A percentile compares a stretch with the other conserved stretches of the same genome.
These are phyloP conservation scores for Mycena polygramma DNA, from an alignment of 768 basidiomycete species.

Conservation along the genomic window DNA sequence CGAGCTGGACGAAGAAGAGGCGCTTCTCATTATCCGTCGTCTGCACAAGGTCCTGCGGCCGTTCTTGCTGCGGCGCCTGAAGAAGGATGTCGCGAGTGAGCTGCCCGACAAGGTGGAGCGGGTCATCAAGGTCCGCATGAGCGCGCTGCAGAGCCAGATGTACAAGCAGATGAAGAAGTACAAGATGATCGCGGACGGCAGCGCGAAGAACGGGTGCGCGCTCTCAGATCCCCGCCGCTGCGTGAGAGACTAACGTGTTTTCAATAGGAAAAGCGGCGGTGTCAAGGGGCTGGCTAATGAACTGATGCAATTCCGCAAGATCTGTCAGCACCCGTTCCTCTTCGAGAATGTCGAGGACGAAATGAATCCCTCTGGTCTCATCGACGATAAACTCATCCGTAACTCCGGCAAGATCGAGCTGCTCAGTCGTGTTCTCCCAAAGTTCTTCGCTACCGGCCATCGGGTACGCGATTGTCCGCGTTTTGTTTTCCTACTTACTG, in stretches of 20 bases:
- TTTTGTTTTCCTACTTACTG: slow-evolving; percentile 5
- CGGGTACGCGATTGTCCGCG: slow-evolving; percentile 64
- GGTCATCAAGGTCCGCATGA: slow-evolving; percentile 97
- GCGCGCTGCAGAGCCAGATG: slow-evolving; percentile 88
- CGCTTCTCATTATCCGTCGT: slow-evolving; percentile 95
- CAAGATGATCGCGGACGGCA: slow-evolving; percentile 94
- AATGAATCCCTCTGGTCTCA: slow-evolving; percentile 83
- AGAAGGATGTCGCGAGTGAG: slow-evolving; percentile 97
- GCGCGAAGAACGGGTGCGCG: slow-evolving; percentile 80
- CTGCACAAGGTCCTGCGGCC: slow-evolving; percentile 95
- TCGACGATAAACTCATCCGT: slow-evolving; percentile 89
- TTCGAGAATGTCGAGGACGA: slow-evolving; percentile 96
- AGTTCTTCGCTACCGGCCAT: slow-evolving; percentile 93
- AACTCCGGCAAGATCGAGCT: slow-evolving; percentile 95
- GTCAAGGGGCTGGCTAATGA: slow-evolving; percentile 94
- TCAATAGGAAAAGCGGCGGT: slow-evolving; percentile 79
- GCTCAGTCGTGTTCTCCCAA: slow-evolving; percentile 91
- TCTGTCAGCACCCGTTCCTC: slow-evolving; percentile 97
- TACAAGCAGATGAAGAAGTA: slow-evolving; percentile 99
- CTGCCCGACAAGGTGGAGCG: slow-evolving; percentile 98
- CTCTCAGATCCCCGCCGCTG: not conserved
- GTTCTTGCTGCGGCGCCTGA: slow-evolving; percentile 91
- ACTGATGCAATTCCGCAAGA: slow-evolving; percentile 98
- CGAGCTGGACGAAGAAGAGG: slow-evolving; percentile 99
- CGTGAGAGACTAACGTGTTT: slow-evolving; percentile 5